Conservation (phyloP, 2,329 filamentous ascomycete species). For the Aulographum hederae region DNA sequence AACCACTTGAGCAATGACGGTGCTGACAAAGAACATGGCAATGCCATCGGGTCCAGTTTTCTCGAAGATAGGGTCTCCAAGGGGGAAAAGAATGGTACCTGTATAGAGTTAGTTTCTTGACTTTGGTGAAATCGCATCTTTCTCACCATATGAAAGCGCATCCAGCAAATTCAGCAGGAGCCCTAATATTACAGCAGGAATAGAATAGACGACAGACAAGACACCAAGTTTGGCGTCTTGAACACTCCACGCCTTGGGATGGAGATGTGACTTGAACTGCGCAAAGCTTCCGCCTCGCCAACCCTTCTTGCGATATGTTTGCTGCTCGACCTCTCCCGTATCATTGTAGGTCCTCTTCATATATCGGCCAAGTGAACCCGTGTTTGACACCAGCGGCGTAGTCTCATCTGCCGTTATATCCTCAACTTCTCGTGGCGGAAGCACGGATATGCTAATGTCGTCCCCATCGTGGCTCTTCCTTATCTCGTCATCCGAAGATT, state of each 20-base stretch:
- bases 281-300: constrained; percentile 9
- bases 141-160: constrained; percentile 72
- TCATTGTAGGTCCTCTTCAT: constrained; percentile 10
- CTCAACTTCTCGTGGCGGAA: no score
- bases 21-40: constrained; percentile 97
- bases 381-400: constrained; percentile 18
- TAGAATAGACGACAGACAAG: constrained; percentile 46
- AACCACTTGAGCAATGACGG: constrained; percentile 79
- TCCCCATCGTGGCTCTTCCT: no score
- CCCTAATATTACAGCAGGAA: constrained; percentile 79
- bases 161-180: constrained; percentile 84
- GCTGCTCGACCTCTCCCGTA: not conserved
- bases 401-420: constrained; percentile 9
- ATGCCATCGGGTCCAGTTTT: constrained; percentile 83
- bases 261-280: constrained; percentile 7
- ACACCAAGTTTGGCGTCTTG: constrained; percentile 54
- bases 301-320: constrained; percentile 7
- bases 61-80: constrained; percentile 72
- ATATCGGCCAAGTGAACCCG: constrained; percentile 10
- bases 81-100: constrained; percentile 87
- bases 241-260: constrained; percentile 34
- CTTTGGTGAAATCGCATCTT: not conserved
- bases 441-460: no score
- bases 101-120: constrained; percentile 1
- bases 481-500: no score